phyloP scores from a whole-genome alignment of 176 grass and related monocot genomes.

The Aegilops sharonensis region DNA sequence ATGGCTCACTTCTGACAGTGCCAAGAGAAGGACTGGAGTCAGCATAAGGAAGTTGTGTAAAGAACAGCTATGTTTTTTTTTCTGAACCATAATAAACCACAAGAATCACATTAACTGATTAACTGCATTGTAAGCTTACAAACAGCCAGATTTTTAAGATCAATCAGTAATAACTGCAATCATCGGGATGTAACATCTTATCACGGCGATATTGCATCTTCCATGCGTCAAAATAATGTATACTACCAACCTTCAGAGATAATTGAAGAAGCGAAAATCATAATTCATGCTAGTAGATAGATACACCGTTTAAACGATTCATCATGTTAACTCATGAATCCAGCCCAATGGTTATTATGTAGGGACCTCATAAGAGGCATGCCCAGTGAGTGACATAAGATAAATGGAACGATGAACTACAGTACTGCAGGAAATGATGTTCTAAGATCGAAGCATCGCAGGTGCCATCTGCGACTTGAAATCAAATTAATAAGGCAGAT shows the following conservation, averaged over 20 bases:
- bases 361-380: background rate
- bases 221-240: slow-evolving; percentile 8
- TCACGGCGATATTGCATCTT: background rate
- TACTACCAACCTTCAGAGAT: background rate
- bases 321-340: background rate
- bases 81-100: background rate
- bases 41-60: background rate
- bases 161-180: background rate
- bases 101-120: background rate
- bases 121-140: background rate
- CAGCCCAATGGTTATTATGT: background rate
- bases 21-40: background rate
- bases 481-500: background rate
- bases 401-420: background rate
- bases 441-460: background rate
- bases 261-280: background rate
- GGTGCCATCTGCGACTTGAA: background rate
- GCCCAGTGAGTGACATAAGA: background rate
- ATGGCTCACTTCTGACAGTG: slow-evolving; percentile 33
- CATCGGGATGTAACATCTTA: background rate
- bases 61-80: background rate
- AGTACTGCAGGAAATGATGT: background rate
- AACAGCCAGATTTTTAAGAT: no score
- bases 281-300: background rate
- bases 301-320: background rate